These are phyloP conservation scores for Morella rubra DNA, from an alignment of 306 rosid genomes.

Conservation along the genomic window DNA sequence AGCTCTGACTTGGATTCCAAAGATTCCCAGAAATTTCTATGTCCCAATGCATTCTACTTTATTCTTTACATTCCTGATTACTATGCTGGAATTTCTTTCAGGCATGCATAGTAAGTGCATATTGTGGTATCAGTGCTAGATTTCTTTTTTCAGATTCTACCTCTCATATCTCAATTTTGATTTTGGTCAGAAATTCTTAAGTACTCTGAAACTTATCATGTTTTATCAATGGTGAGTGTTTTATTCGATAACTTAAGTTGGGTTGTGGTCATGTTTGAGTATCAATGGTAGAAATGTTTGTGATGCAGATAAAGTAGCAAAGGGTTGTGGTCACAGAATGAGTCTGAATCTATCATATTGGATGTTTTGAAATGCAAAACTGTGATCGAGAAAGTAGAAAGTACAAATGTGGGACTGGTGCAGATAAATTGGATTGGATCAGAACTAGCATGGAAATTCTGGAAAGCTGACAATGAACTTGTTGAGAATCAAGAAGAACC, in stretches of 20 bases:
- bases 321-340: slow-evolving; percentile 83
- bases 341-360: slow-evolving; percentile 45
- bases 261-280: slow-evolving; percentile 25
- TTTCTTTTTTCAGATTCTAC: neutral
- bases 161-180: neutral
- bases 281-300: slow-evolving; percentile 6
- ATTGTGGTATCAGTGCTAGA: neutral
- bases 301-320: slow-evolving; percentile 66
- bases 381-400: slow-evolving; percentile 44
- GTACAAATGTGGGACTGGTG: slow-evolving; percentile 50
- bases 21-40: no score
- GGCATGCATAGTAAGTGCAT: neutral
- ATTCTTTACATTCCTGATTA: neutral
- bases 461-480: slow-evolving; percentile 70
- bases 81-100: neutral
- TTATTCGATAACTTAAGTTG: no score
- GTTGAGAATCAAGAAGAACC: slow-evolving; percentile 61
- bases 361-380: slow-evolving; percentile 39
- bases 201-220: slow-evolving; percentile 9
- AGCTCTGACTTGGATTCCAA: no score
- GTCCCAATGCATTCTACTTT: no score
- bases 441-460: slow-evolving; percentile 48
- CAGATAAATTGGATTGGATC: slow-evolving; percentile 81
- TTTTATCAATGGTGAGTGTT: no score
- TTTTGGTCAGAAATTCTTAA: neutral